Evolutionary conservation across 306 rosid species (phyloP).

Genomic region (Rubus idaeus): DNA sequence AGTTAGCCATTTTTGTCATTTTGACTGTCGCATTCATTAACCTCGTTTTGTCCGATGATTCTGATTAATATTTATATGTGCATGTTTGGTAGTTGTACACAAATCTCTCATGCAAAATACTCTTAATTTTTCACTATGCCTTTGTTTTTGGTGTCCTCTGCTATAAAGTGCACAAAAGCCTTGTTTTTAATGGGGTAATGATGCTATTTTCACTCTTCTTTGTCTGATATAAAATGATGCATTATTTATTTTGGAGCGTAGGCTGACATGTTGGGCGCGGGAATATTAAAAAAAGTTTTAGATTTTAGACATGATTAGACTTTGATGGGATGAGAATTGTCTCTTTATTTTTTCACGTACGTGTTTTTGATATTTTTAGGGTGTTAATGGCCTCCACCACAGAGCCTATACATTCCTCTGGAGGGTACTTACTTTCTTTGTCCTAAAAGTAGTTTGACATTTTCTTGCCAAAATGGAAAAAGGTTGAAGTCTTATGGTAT

Average conservation of each 20-base stretch:
- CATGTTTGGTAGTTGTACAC: not conserved
- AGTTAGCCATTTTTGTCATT: conserved; percentile 16
- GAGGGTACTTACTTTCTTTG: not conserved
- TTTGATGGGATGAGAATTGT: not conserved
- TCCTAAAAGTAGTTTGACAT: not conserved
- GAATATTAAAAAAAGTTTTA: too few species aligned
- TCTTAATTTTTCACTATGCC: not conserved
- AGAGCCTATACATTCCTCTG: not conserved
- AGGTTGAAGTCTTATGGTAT: not conserved
- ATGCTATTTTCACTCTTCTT: too few species aligned
- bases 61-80: not conserved
- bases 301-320: not conserved
- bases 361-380: not conserved
- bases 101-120: not conserved
- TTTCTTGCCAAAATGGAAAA: not conserved
- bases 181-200: not conserved
- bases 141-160: not conserved
- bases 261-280: too few species aligned
- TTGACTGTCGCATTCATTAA: conserved; percentile 1
- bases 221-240: too few species aligned
- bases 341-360: not conserved
- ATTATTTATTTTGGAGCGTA: not conserved
- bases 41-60: not conserved
- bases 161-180: not conserved
- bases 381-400: not conserved